Evolutionary conservation across 345 rosid genomes (phyloP).

Genomic region (Sisymbrium altissimum): DNA sequence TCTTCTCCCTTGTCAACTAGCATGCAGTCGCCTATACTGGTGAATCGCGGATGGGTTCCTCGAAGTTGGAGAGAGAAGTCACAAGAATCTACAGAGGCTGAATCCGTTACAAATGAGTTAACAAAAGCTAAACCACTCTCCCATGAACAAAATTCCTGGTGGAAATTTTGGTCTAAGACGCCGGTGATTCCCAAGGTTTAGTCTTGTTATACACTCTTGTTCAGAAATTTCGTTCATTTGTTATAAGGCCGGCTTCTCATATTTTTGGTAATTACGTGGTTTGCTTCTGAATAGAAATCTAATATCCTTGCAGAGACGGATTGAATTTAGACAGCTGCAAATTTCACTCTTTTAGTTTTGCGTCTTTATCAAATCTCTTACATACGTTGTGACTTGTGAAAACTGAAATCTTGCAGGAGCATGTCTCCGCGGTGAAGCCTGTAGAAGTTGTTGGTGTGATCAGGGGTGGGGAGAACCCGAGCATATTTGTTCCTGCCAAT

Average conservation of each 20-base stretch:
- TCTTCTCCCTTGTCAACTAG: slow-evolving; percentile 41
- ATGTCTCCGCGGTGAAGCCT: slow-evolving; percentile 33
- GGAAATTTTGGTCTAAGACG: slow-evolving; percentile 70
- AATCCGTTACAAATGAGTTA: slow-evolving; percentile 29
- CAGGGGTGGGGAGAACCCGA: slow-evolving; percentile 88
- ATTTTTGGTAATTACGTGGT: not conserved
- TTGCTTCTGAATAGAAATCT: not conserved
- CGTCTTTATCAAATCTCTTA: not conserved
- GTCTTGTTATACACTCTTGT: slow-evolving; percentile 20
- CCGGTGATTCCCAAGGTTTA: slow-evolving; percentile 50
- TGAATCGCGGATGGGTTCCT: slow-evolving; percentile 98
- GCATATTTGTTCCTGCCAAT: slow-evolving; percentile 89
- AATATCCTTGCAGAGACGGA: not conserved
- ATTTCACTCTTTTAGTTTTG: not conserved
- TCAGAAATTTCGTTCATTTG: slow-evolving; percentile 13
- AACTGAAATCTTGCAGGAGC: slow-evolving; percentile 39
- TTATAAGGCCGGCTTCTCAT: not conserved
- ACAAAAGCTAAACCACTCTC: slow-evolving; percentile 31
- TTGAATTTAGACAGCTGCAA: slow-evolving; percentile 8
- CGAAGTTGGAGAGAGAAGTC: slow-evolving; percentile 86
- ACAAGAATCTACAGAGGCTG: slow-evolving; percentile 35
- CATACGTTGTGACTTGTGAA: slow-evolving; percentile 14
- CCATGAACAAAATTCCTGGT: slow-evolving; percentile 44
- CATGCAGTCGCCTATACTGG: slow-evolving; percentile 71
- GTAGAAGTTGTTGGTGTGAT: slow-evolving; percentile 82